Evolutionary conservation across 768 basidiomycete species (phyloP).

Genomic region (Daedaleopsis sinensis): DNA sequence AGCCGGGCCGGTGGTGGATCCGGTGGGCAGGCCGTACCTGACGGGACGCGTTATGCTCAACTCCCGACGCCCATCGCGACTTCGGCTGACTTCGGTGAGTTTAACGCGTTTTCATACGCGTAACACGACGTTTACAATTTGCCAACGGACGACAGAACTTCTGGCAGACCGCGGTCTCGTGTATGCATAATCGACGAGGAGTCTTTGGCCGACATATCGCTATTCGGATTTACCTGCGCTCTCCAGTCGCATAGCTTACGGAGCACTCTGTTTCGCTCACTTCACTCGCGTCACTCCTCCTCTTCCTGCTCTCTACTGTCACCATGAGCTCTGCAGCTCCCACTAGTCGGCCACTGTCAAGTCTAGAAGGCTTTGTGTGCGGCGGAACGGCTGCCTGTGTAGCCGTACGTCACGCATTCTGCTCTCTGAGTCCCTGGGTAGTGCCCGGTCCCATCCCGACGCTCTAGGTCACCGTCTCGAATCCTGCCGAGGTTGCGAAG

Average conservation of each 20-base stretch:
- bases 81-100: no score
- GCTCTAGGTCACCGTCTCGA: conserved; percentile 74
- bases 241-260: neutral
- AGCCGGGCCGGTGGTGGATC: no score
- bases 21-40: no score
- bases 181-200: neutral
- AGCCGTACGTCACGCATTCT: conserved; percentile 60
- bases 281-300: neutral
- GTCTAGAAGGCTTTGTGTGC: conserved; percentile 80
- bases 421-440: neutral
- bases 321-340: conserved; percentile 12
- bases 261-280: neutral
- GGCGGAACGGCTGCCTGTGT: conserved; percentile 92
- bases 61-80: no score
- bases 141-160: no score
- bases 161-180: neutral
- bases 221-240: neutral
- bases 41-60: no score
- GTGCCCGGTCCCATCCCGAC: neutral
- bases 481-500: conserved; percentile 86
- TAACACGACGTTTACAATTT: no score
- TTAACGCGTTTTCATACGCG: no score
- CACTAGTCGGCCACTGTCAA: conserved; percentile 50
- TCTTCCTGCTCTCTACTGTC: neutral
- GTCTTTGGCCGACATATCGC: neutral